Conservation (phyloP, 106 monocot genomes). For the Dendrobium chrysotoxum region DNA sequence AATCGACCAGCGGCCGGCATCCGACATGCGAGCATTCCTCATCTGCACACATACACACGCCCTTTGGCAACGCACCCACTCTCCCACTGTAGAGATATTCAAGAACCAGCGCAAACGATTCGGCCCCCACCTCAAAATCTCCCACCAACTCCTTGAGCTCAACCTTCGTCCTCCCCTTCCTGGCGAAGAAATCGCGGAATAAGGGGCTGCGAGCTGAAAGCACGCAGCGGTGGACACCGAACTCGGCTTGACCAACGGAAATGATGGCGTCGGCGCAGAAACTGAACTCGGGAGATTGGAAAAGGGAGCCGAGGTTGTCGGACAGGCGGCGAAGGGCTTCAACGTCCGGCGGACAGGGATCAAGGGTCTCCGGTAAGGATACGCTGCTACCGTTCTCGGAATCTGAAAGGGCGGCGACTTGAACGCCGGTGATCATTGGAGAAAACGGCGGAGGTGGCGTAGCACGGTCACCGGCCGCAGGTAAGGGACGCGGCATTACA, state of each 20-base stretch:
- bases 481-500: background rate
- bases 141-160: constrained; percentile 29
- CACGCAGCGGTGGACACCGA: constrained; percentile 69
- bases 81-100: constrained; percentile 65
- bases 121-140: constrained; percentile 40
- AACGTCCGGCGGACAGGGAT: constrained; percentile 23
- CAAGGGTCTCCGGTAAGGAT: constrained; percentile 7
- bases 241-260: constrained; percentile 11
- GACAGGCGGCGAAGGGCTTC: constrained; percentile 76
- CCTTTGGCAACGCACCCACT: constrained; percentile 37
- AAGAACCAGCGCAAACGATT: constrained; percentile 46
- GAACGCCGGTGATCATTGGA: background rate
- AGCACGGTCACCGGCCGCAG: background rate
- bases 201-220: constrained; percentile 76
- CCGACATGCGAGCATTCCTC: constrained; percentile 49
- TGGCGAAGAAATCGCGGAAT: constrained; percentile 40
- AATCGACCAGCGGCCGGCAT: constrained; percentile 66
- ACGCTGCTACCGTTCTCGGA: constrained; percentile 41
- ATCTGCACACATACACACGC: constrained; percentile 56
- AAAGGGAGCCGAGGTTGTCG: constrained; percentile 42
- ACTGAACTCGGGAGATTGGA: constrained; percentile 26
- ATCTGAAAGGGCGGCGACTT: constrained; percentile 26
- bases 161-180: constrained; percentile 7
- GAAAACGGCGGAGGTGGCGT: background rate
- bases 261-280: constrained; percentile 49